Percentiles rank a stretch among this genome's conserved stretches.
These are phyloP conservation scores for Leccinum boreale DNA, from an alignment of 768 basidiomycete species.

Conservation along the genomic window DNA sequence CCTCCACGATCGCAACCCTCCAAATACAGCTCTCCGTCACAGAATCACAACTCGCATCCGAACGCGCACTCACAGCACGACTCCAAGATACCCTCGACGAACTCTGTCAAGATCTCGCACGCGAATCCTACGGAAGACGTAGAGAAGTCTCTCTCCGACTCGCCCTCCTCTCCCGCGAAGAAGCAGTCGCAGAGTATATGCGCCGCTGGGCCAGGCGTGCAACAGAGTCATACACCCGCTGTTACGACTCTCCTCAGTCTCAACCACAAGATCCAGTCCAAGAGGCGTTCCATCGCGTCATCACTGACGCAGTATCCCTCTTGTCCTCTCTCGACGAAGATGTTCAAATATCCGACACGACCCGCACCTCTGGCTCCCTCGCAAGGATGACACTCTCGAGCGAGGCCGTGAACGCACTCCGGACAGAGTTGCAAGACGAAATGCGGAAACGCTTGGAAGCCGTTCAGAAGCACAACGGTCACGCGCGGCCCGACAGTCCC, in stretches of 20 bases:
- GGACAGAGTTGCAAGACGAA: conserved; percentile 57
- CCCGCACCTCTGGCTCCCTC: conserved; percentile 40
- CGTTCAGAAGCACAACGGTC: conserved; percentile 7
- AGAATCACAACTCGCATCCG: conserved; percentile 41
- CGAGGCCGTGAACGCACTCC: conserved; percentile 48
- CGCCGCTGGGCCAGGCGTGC: conserved; percentile 54
- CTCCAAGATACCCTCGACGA: conserved; percentile 67
- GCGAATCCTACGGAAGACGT: conserved; percentile 69
- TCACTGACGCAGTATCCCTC: conserved; percentile 36
- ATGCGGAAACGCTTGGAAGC: conserved; percentile 44
- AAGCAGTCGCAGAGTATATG: conserved; percentile 51
- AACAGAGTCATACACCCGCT: conserved; percentile 39
- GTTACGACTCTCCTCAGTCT: conserved; percentile 10
- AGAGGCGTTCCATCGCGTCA: conserved; percentile 29
- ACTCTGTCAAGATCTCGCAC: conserved; percentile 64
- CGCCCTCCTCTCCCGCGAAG: conserved; percentile 61
- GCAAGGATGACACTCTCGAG: conserved; percentile 52
- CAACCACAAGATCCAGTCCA: conserved; percentile 14
- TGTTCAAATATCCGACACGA: conserved; percentile 18
- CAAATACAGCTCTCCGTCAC: conserved; percentile 46
- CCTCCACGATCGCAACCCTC: conserved; percentile 57
- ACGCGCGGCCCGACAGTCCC: not conserved
- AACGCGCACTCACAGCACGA: conserved; percentile 42
- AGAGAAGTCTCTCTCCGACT: conserved; percentile 68
- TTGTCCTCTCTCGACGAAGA: conserved; percentile 35